Conservation (phyloP, 2,329 filamentous ascomycete species). For the Botryotinia globosa region DNA sequence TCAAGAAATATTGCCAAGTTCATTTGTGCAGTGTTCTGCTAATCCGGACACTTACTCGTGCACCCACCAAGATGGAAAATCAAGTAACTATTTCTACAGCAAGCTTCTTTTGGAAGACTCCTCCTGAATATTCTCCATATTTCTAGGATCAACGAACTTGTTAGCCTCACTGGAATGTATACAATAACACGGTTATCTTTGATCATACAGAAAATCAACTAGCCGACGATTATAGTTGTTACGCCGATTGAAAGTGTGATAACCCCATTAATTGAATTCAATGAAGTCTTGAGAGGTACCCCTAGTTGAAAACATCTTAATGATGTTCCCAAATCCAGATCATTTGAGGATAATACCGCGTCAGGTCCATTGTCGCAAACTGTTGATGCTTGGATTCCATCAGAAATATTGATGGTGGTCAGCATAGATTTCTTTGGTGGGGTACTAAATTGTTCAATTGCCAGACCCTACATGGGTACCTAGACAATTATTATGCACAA, state of each 20-base stretch:
- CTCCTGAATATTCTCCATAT: background rate
- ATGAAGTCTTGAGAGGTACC: background rate
- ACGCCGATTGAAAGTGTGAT: background rate
- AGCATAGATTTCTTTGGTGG: background rate
- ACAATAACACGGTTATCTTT: background rate
- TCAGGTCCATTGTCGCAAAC: background rate
- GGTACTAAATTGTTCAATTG: background rate
- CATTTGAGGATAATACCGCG: background rate
- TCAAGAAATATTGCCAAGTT: no score
- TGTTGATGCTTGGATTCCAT: background rate
- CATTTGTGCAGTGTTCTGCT: no score
- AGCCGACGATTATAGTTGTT: background rate
- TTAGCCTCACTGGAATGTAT: background rate
- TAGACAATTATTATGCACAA: background rate
- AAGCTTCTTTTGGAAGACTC: background rate
- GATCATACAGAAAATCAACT: background rate
- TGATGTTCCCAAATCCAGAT: background rate
- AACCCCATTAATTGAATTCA: background rate
- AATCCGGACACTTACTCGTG: no score
- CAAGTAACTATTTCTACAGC: background rate
- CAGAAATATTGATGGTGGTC: background rate
- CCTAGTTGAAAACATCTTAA: background rate
- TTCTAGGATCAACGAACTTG: background rate
- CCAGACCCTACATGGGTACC: no score
- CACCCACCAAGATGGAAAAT: no score